Evolutionary conservation across 306 rosid genomes (phyloP), one percentile per base, ranked within the genome.

Genomic region (Comarum palustre): DNA sequence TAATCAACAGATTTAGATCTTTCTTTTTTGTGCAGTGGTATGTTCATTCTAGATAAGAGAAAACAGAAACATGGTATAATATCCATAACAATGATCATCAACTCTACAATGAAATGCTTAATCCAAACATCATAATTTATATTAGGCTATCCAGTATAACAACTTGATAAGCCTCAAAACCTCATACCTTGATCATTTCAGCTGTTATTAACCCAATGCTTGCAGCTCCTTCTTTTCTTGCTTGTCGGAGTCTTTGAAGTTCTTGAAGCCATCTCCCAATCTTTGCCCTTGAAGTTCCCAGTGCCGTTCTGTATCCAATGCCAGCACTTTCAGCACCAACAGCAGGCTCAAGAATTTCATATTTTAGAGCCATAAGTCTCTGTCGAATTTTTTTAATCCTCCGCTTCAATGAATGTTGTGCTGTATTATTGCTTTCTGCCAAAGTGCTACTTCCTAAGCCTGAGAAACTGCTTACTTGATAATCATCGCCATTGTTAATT

Each of bases 231-330:
- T 94, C 98, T 89, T 94, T 94, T 84, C 98, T 91, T 72, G 97
- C 98, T 79, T 94, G 98, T 74, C 98, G 84, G 78, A 94, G 97
- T 75, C 87, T 91, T 80, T 91, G 92, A 80, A 94, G 98, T 83
- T 94, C 97, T 85, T 94, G 98, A 77, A 94, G 98, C 97, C 97
- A 94, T 77, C 96, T 86, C 43, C 97, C 92, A 82, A 94, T 85
- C 83, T 90, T 94, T 74, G 88, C 92, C 87, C 90, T 89, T 39
- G 98, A 95, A 85, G 95, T 92, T 75, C 95, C 95, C 22, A 94
- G 67, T 29, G 97, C 84, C 20, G 88, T 89, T 84, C 95, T 89
- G 83, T 88, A 94, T 82, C 98, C 98, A 79, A 94, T 90, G 66
- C 97, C 85, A 80, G 82, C 84, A 86, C 86, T 91, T 85, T 94